Evolutionary conservation across 2,329 filamentous ascomycete species (phyloP).

Genomic region (Lachnellula cervina): DNA sequence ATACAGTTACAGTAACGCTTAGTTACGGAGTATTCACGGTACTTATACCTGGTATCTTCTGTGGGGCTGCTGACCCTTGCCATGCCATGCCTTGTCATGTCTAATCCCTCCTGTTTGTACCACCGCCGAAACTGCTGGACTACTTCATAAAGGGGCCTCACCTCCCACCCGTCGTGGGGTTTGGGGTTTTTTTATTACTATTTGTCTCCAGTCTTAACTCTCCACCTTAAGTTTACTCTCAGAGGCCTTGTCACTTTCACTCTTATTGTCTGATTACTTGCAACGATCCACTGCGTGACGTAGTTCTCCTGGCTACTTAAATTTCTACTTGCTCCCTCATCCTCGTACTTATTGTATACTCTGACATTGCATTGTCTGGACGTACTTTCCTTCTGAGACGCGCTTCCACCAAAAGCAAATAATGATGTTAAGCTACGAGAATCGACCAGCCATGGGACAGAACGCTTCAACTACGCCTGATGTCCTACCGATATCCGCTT

Average conservation of each 20-base stretch:
- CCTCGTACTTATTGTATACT: neutral
- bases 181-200: neutral
- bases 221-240: neutral
- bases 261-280: neutral
- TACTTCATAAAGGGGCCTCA: neutral
- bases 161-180: neutral
- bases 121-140: neutral
- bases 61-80: constrained; percentile 3
- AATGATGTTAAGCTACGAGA: constrained; percentile 30
- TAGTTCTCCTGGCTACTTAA: neutral
- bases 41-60: neutral
- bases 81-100: neutral
- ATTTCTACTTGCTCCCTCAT: neutral
- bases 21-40: no score
- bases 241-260: constrained; percentile 4
- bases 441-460: constrained; percentile 23
- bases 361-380: no score
- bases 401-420: neutral
- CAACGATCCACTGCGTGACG: neutral
- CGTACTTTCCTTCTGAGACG: neutral
- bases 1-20: neutral
- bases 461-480: constrained; percentile 22
- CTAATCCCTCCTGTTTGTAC: neutral
- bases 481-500: constrained; percentile 20
- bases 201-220: neutral